Conservation (phyloP, 805 yeast species). For the Lipomyces kockii region DNA sequence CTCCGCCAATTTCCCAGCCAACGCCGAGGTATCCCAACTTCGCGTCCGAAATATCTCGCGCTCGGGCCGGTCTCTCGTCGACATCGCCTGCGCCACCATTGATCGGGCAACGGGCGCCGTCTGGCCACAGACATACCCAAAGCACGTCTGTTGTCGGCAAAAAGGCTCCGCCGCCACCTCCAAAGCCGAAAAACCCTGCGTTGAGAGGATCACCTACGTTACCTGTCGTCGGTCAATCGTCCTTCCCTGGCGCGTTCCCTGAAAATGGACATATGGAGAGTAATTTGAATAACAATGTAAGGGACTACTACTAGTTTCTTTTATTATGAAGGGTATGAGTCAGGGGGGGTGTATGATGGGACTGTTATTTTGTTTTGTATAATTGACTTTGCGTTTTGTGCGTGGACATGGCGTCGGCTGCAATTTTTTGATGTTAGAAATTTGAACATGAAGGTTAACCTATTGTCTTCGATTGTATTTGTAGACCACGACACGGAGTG, state of each 20-base stretch:
- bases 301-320: conserved; percentile 15
- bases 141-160: conserved; percentile 32
- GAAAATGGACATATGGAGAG: conserved; percentile 1
- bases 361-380: neutral
- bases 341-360: neutral
- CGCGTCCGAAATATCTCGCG: conserved; percentile 45
- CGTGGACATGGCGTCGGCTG: neutral
- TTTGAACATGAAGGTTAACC: neutral
- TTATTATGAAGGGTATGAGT: neutral
- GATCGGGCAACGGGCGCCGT: conserved; percentile 21
- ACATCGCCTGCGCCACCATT: conserved; percentile 35
- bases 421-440: neutral
- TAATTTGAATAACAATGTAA: conserved; percentile 24
- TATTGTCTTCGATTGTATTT: neutral
- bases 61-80: conserved; percentile 17
- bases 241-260: neutral
- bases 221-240: conserved; percentile 12
- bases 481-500: neutral
- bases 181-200: conserved; percentile 26
- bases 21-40: conserved; percentile 39
- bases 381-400: too few relatives aligned
- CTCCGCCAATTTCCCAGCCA: conserved; percentile 14
- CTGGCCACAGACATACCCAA: conserved; percentile 32
- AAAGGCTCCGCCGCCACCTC: conserved; percentile 39
- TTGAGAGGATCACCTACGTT: conserved; percentile 29